phyloP scores from a whole-genome alignment of 2,329 filamentous ascomycete genomes.

The Pseudogymnoascus sp. region DNA sequence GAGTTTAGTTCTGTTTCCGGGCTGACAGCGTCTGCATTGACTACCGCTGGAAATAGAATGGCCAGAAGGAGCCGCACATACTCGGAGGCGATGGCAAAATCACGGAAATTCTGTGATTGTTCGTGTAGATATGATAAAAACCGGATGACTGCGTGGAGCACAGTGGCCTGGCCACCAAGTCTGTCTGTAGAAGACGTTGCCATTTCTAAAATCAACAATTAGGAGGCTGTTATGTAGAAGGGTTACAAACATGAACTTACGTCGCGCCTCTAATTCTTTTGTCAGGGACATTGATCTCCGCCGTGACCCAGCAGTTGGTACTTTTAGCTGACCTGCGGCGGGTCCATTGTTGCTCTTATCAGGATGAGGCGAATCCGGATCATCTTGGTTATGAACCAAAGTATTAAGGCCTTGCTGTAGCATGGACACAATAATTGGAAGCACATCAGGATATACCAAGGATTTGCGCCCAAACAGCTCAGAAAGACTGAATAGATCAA shows the following conservation, averaged over 20 bases:
- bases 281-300: conserved; percentile 58
- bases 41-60: conserved; percentile 78
- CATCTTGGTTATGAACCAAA: conserved; percentile 53
- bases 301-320: conserved; percentile 19
- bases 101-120: conserved; percentile 69
- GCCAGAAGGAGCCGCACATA: conserved; percentile 74
- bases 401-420: conserved; percentile 75
- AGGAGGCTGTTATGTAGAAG: background rate
- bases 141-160: conserved; percentile 68
- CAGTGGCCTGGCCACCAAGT: conserved; percentile 49
- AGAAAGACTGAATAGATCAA: conserved; percentile 66
- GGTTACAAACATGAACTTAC: conserved; percentile 31
- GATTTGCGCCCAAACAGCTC: conserved; percentile 63
- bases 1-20: conserved; percentile 84
- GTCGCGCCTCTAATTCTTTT: conserved; percentile 47
- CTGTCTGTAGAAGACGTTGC: conserved; percentile 39
- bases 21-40: conserved; percentile 74
- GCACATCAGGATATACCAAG: conserved; percentile 67
- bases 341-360: conserved; percentile 20
- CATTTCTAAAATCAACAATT: conserved; percentile 25
- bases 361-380: conserved; percentile 45
- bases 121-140: conserved; percentile 73
- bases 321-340: conserved; percentile 20
- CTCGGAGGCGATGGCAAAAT: conserved; percentile 71
- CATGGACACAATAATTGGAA: conserved; percentile 78